Evolutionary conservation across 2,329 filamentous ascomycete genomes (phyloP).

Genomic region (Leptographium wingfieldii): DNA sequence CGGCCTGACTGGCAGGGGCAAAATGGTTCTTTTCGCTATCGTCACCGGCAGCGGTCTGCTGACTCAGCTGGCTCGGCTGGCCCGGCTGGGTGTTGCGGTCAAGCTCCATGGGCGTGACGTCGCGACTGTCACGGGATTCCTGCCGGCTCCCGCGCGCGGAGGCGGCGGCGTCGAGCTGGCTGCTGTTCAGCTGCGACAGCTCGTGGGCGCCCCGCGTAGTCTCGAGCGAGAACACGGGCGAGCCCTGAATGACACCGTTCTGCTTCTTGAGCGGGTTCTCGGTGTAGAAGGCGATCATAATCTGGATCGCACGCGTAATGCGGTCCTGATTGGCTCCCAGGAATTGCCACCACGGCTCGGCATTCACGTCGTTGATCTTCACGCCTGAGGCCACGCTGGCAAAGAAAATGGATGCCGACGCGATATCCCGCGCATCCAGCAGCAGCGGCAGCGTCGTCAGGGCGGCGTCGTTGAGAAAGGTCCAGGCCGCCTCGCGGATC

Average conservation of each 20-base stretch:
- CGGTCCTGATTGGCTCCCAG: conserved; percentile 59
- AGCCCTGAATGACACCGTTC: conserved; percentile 34
- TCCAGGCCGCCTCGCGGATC: conserved; percentile 41
- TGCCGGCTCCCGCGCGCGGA: conserved; percentile 12
- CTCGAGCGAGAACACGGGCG: conserved; percentile 43
- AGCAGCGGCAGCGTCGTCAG: conserved; percentile 76
- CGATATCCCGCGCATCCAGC: conserved; percentile 67
- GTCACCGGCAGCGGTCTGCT: neutral
- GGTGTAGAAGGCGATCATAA: conserved; percentile 57
- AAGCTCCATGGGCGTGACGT: conserved; percentile 12
- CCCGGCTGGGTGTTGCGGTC: conserved; percentile 2
- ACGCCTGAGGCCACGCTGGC: conserved; percentile 63
- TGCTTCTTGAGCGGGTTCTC: conserved; percentile 51
- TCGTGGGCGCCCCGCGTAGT: conserved; percentile 37
- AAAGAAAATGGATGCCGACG: conserved; percentile 77
- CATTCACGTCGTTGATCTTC: conserved; percentile 63
- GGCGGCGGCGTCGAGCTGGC: conserved; percentile 36
- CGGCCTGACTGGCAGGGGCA: neutral
- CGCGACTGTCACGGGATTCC: conserved; percentile 4
- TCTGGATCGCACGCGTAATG: conserved; percentile 60
- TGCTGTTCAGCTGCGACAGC: conserved; percentile 33
- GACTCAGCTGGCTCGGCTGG: conserved; percentile 3
- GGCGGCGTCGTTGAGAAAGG: conserved; percentile 83
- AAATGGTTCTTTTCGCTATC: neutral
- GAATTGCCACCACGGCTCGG: conserved; percentile 77